Evolutionary conservation across 2,329 filamentous ascomycete species (phyloP).

Genomic region (Pseudocercospora crystallina): DNA sequence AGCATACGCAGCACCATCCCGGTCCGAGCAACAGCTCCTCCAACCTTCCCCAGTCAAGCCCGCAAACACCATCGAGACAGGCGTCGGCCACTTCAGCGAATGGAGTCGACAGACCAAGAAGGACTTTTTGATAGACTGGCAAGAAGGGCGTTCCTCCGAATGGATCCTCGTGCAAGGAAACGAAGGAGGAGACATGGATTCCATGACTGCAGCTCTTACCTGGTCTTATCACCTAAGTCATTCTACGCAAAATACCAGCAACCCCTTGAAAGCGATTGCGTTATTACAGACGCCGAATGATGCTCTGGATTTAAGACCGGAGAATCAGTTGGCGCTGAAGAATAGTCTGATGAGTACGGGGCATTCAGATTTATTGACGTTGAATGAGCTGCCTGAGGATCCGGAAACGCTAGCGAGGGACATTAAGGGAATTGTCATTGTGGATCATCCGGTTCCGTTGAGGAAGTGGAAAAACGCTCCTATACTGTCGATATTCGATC

Average conservation of each 20-base stretch:
- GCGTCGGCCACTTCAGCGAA: slow-evolving; percentile 51
- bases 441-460: slow-evolving; percentile 46
- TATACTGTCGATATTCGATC: slow-evolving; percentile 50
- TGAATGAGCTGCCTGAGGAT: slow-evolving; percentile 50
- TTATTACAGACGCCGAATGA: slow-evolving; percentile 48
- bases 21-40: slow-evolving; percentile 8
- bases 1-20: slow-evolving; percentile 8
- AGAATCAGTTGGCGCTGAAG: slow-evolving; percentile 48
- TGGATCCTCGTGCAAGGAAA: slow-evolving; percentile 51
- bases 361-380: slow-evolving; percentile 48
- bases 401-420: slow-evolving; percentile 45
- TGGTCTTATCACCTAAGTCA: slow-evolving; percentile 52
- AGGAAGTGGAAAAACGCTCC: slow-evolving; percentile 45
- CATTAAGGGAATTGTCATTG: slow-evolving; percentile 48
- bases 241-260: slow-evolving; percentile 43
- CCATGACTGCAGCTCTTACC: slow-evolving; percentile 46
- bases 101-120: slow-evolving; percentile 50
- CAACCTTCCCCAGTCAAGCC: slow-evolving; percentile 9
- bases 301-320: slow-evolving; percentile 48
- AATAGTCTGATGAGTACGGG: slow-evolving; percentile 49
- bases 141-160: slow-evolving; percentile 42
- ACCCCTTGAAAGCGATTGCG: slow-evolving; percentile 48
- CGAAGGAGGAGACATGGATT: slow-evolving; percentile 47
- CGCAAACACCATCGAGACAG: slow-evolving; percentile 39
- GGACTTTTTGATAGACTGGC: slow-evolving; percentile 50